These are phyloP conservation scores for Tuber magnatum DNA, from an alignment of 495 filamentous ascomycete genomes.

Conservation along the genomic window DNA sequence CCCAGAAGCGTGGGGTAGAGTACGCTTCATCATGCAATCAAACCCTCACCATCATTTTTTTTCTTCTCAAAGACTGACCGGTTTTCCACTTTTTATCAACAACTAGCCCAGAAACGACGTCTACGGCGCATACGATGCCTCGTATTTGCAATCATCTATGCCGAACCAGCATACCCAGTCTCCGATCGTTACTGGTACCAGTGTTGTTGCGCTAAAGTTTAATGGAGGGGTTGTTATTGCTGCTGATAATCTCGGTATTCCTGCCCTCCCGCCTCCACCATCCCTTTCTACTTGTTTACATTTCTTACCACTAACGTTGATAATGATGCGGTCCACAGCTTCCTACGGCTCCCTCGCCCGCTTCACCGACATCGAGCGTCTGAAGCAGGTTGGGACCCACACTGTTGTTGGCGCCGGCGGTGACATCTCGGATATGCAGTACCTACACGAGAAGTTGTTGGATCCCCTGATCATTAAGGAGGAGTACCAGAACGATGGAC, in stretches of 20 bases:
- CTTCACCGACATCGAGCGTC: constrained; percentile 87
- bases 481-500: constrained; percentile 58
- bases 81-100: constrained; percentile 31
- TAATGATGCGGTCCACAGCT: constrained; percentile 48
- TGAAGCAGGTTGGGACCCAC: constrained; percentile 70
- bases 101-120: constrained; percentile 84
- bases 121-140: constrained; percentile 84
- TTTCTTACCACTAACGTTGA: background rate
- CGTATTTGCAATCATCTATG: constrained; percentile 60
- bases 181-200: constrained; percentile 91
- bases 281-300: constrained; percentile 3
- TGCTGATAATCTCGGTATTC: constrained; percentile 83
- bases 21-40: constrained; percentile 48
- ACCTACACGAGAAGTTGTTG: constrained; percentile 76
- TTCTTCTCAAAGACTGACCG: constrained; percentile 8
- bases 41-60: constrained; percentile 31
- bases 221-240: constrained; percentile 93
- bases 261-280: background rate
- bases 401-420: constrained; percentile 87
- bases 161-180: constrained; percentile 76
- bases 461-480: constrained; percentile 73
- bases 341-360: constrained; percentile 96
- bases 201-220: constrained; percentile 88
- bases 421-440: constrained; percentile 98
- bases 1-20: constrained; percentile 92